Evolutionary conservation across 495 filamentous ascomycete genomes (phyloP).

Genomic region (Hypoxylon trugodes): DNA sequence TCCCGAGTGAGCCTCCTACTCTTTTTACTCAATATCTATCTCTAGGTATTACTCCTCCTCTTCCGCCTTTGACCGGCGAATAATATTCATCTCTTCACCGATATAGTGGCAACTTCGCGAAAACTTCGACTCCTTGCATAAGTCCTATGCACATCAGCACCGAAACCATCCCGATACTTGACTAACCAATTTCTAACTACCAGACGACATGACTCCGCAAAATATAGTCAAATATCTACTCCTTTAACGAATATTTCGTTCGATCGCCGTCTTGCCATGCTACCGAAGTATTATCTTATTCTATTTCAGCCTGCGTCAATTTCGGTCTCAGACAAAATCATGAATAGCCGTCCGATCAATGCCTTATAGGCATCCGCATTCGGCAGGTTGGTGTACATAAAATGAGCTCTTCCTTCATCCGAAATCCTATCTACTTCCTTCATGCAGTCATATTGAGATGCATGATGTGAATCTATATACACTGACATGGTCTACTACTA

Average conservation of each 20-base stretch:
- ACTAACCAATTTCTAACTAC: conserved; percentile 18
- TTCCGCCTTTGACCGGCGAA: conserved; percentile 23
- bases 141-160: conserved; percentile 36
- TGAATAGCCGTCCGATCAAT: conserved; percentile 74
- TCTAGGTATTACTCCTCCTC: background rate
- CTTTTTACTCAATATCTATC: conserved; percentile 4
- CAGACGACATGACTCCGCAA: conserved; percentile 1
- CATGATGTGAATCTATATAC: conserved; percentile 22
- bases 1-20: conserved; percentile 21
- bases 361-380: conserved; percentile 23
- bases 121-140: conserved; percentile 33
- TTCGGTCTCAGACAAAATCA: conserved; percentile 79
- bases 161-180: conserved; percentile 32
- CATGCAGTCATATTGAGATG: conserved; percentile 34
- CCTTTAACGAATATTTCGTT: background rate
- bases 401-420: conserved; percentile 19
- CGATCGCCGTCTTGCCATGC: background rate
- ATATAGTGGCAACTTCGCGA: conserved; percentile 35
- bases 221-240: background rate
- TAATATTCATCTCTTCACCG: conserved; percentile 26
- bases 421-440: conserved; percentile 21
- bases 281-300: background rate
- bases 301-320: conserved; percentile 7
- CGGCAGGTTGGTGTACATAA: conserved; percentile 23
- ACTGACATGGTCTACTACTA: conserved; percentile 4